Evolutionary conservation across 257 asterid genomes (phyloP).

Genomic region (Scutellaria baicalensis): DNA sequence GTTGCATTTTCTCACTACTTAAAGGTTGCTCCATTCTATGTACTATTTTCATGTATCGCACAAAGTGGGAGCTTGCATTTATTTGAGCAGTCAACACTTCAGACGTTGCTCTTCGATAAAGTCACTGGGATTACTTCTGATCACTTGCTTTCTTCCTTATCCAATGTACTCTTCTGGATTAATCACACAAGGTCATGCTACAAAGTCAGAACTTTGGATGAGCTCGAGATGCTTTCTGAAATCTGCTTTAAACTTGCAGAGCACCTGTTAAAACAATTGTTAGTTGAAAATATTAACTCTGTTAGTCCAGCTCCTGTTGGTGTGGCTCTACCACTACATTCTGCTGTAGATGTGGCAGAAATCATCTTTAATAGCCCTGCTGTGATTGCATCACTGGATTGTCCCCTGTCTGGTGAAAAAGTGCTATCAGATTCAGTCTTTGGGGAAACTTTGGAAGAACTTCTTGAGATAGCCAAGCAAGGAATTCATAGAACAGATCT

Average conservation of each 20-base stretch:
- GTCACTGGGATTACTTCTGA: slow-evolving; percentile 52
- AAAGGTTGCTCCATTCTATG: slow-evolving; percentile 52
- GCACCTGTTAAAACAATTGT: slow-evolving; percentile 47
- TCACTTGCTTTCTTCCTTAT: slow-evolving; percentile 53
- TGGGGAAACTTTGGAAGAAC: slow-evolving; percentile 32
- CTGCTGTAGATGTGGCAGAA: slow-evolving; percentile 53
- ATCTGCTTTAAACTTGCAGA: slow-evolving; percentile 43
- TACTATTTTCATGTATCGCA: slow-evolving; percentile 54
- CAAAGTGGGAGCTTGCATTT: slow-evolving; percentile 33
- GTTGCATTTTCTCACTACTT: slow-evolving; percentile 54
- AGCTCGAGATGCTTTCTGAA: slow-evolving; percentile 52
- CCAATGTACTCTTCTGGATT: slow-evolving; percentile 65
- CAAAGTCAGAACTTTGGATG: slow-evolving; percentile 26
- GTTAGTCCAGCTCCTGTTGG: slow-evolving; percentile 17
- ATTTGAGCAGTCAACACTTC: slow-evolving; percentile 35
- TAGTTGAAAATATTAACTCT: slow-evolving; percentile 30
- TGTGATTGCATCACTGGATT: slow-evolving; percentile 40
- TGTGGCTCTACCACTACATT: slow-evolving; percentile 23
- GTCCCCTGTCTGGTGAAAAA: slow-evolving; percentile 39
- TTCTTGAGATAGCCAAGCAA: slow-evolving; percentile 40
- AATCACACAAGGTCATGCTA: slow-evolving; percentile 40
- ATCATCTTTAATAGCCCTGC: slow-evolving; percentile 60
- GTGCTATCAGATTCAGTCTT: slow-evolving; percentile 42
- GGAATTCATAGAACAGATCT: slow-evolving; percentile 49
- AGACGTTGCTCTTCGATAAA: slow-evolving; percentile 58